phyloP scores from a whole-genome alignment of 345 rosid species.

The Linum trigynum region DNA sequence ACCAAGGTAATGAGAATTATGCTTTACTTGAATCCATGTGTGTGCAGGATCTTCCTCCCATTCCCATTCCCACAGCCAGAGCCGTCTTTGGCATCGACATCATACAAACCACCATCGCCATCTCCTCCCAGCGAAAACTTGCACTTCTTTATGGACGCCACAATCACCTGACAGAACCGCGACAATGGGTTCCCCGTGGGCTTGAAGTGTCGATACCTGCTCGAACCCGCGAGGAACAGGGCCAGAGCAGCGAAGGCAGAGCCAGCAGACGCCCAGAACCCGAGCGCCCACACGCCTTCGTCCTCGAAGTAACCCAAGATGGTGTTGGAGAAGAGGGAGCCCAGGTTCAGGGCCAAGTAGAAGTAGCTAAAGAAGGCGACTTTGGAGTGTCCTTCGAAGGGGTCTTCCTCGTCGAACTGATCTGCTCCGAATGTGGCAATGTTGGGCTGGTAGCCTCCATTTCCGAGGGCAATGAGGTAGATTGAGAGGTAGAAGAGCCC shows the following conservation, averaged over 20 bases:
- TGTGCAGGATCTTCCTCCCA: slow-evolving; percentile 10
- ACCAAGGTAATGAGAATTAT: not conserved
- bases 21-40: slow-evolving; percentile 18
- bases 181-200: slow-evolving; percentile 24
- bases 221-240: slow-evolving; percentile 17
- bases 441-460: slow-evolving; percentile 25
- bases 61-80: not conserved
- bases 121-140: not conserved
- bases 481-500: slow-evolving; percentile 18
- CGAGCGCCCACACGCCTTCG: slow-evolving; percentile 21
- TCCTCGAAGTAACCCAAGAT: slow-evolving; percentile 23
- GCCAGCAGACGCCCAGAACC: slow-evolving; percentile 21
- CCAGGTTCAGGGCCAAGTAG: slow-evolving; percentile 24
- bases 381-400: slow-evolving; percentile 8
- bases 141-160: slow-evolving; percentile 18
- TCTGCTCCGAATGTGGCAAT: slow-evolving; percentile 9
- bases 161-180: slow-evolving; percentile 19
- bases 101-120: slow-evolving; percentile 7
- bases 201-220: slow-evolving; percentile 18
- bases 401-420: slow-evolving; percentile 11
- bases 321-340: slow-evolving; percentile 28
- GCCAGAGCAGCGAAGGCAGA: slow-evolving; percentile 18
- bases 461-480: slow-evolving; percentile 24
- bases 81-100: not conserved
- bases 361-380: slow-evolving; percentile 27